phyloP scores from a whole-genome alignment of 208 protist genomes.

The Trypanosoma rangeli region DNA sequence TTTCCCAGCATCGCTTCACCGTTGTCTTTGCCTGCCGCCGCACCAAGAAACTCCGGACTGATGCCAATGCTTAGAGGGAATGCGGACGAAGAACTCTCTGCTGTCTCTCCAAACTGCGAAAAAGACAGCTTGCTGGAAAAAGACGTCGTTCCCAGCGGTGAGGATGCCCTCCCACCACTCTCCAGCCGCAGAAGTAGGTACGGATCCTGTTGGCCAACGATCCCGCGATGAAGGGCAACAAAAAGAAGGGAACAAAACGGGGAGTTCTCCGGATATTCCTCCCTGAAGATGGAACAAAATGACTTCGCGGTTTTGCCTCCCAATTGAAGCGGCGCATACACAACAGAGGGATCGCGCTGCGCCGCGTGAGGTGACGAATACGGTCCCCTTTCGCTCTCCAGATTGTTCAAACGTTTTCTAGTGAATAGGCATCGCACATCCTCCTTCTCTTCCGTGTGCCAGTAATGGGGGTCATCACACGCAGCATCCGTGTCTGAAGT shows the following conservation, averaged over 20 bases:
- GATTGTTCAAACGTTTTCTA: not conserved
- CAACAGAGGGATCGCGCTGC: not conserved
- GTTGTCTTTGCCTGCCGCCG: not conserved
- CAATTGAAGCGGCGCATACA: not conserved
- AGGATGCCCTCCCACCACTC: not conserved
- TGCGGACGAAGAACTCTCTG: not conserved
- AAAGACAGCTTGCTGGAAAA: slow-evolving; percentile 2
- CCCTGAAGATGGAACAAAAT: slow-evolving; percentile 35
- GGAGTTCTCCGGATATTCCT: slow-evolving; percentile 34
- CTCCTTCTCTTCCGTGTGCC: slow-evolving; percentile 28
- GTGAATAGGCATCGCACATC: slow-evolving; percentile 31
- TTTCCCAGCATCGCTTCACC: not conserved
- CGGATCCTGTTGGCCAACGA: slow-evolving; percentile 61
- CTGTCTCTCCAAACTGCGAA: not conserved
- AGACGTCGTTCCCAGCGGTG: not conserved
- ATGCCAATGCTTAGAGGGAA: slow-evolving; percentile 12
- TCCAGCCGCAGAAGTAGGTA: slow-evolving; percentile 47
- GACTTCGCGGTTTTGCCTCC: not conserved
- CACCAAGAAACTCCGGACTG: slow-evolving; percentile 18
- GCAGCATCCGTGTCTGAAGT: not conserved
- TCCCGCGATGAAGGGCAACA: slow-evolving; percentile 67
- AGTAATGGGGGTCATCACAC: not conserved
- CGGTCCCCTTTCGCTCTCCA: not conserved
- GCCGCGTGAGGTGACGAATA: not conserved
- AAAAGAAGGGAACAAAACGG: slow-evolving; percentile 55